phyloP scores from a whole-genome alignment of 2,329 filamentous ascomycete species.

The Cercospora nicotianae region DNA sequence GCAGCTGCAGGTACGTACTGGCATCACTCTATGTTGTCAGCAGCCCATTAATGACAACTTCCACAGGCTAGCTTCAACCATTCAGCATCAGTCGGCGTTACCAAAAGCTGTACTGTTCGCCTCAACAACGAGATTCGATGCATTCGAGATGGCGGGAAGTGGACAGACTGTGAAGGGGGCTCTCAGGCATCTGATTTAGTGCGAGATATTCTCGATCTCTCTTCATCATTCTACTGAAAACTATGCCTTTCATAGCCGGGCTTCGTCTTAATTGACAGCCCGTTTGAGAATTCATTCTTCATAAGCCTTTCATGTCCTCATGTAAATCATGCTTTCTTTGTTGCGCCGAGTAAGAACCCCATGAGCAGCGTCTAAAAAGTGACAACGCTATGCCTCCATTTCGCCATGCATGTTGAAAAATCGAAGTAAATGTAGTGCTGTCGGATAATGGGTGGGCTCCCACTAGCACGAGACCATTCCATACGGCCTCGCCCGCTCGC shows the following conservation, averaged over 20 bases:
- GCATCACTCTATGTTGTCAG: no score
- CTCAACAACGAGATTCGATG: conserved; percentile 80
- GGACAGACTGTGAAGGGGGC: conserved; percentile 75
- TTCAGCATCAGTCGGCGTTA: conserved; percentile 52
- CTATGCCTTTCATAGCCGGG: not conserved
- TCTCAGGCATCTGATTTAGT: conserved; percentile 70
- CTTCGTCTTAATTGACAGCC: not conserved
- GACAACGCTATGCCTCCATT: conserved; percentile 8
- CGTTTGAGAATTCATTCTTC: not conserved
- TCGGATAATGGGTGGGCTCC: not conserved
- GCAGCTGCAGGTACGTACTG: conserved; percentile 8
- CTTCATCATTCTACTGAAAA: conserved; percentile 16
- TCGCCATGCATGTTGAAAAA: conserved; percentile 21
- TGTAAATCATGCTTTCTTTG: conserved; percentile 15
- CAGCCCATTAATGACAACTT: no score
- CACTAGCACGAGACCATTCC: not conserved
- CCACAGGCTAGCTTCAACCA: conserved; percentile 66
- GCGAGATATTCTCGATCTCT: conserved; percentile 58
- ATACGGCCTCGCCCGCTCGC: not conserved
- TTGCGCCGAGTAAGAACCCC: conserved; percentile 2
- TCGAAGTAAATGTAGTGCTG: not conserved
- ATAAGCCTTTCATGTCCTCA: conserved; percentile 12
- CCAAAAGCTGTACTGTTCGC: conserved; percentile 54
- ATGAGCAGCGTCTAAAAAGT: conserved; percentile 1
- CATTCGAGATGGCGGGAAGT: conserved; percentile 74